Conservation (phyloP, 441 rosid genomes). For the Cnidoscolus chayamansa region DNA sequence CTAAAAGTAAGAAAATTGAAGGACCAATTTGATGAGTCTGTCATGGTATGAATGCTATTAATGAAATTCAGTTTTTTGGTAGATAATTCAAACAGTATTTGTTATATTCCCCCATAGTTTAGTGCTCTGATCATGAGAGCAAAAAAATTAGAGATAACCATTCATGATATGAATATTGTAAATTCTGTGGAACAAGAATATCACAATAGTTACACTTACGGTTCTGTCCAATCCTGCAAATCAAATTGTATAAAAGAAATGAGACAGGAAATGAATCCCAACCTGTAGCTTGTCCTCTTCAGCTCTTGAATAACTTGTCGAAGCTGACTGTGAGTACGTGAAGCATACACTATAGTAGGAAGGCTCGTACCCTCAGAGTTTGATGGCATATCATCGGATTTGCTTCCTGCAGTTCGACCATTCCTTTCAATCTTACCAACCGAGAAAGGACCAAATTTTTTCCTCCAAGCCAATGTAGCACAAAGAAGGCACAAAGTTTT, state of each 20-base stretch:
- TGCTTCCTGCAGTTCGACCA: conserved; percentile 33
- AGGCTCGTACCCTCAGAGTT: conserved; percentile 32
- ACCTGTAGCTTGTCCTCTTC: conserved; percentile 90
- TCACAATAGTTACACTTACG: neutral
- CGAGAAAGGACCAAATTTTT: conserved; percentile 71
- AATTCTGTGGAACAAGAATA: neutral
- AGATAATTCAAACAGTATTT: neutral
- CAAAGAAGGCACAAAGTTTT: conserved; percentile 94
- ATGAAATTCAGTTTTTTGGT: neutral
- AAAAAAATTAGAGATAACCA: neutral
- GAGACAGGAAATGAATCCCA: conserved; percentile 8
- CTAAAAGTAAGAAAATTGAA: conserved; percentile 20
- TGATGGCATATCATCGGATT: conserved; percentile 32
- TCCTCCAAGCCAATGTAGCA: conserved; percentile 97
- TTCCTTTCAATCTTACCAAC: conserved; percentile 46
- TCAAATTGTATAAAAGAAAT: conserved; percentile 1
- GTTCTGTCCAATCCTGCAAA: conserved; percentile 7
- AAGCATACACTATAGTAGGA: conserved; percentile 81
- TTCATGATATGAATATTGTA: neutral
- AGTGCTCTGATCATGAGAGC: neutral
- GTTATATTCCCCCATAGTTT: neutral
- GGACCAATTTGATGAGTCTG: neutral
- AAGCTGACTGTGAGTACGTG: conserved; percentile 96
- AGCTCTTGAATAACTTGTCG: conserved; percentile 89
- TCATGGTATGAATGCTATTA: neutral